Conservation (phyloP, 2,329 filamentous ascomycete genomes). For the Diaporthe nobilis region DNA sequence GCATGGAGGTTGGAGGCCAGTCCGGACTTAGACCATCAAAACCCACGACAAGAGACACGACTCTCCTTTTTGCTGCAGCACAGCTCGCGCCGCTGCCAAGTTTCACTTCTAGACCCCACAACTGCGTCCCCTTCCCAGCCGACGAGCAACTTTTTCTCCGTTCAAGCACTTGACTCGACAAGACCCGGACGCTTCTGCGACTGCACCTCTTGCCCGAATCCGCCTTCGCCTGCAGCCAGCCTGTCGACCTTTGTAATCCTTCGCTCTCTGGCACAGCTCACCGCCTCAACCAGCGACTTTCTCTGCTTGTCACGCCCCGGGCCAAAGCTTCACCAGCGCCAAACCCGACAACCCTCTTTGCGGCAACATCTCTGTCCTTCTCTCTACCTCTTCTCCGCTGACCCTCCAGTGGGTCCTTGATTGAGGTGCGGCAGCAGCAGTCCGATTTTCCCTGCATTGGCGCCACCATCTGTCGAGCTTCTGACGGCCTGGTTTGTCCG, state of each 20-base stretch:
- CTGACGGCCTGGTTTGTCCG: slow-evolving; percentile 20
- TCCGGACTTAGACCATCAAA: slow-evolving; percentile 18
- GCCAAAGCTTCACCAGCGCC: slow-evolving; percentile 18
- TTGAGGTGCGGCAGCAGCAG: slow-evolving; percentile 32
- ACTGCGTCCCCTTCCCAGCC: slow-evolving; percentile 25
- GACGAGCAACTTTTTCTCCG: slow-evolving; percentile 37
- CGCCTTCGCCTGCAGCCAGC: slow-evolving; percentile 21
- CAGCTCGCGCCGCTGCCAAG: slow-evolving; percentile 41
- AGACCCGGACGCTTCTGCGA: slow-evolving; percentile 22
- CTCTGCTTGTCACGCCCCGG: slow-evolving; percentile 30
- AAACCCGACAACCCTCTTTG: slow-evolving; percentile 16
- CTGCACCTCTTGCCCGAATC: slow-evolving; percentile 20
- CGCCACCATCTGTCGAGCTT: slow-evolving; percentile 36
- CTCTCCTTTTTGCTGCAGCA: slow-evolving; percentile 41
- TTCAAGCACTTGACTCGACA: slow-evolving; percentile 31
- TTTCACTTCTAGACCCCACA: slow-evolving; percentile 39
- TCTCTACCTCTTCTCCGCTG: slow-evolving; percentile 7
- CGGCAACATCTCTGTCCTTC: slow-evolving; percentile 8
- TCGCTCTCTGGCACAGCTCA: slow-evolving; percentile 35
- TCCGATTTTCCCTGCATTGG: slow-evolving; percentile 25
- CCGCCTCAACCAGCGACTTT: slow-evolving; percentile 34
- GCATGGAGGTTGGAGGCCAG: slow-evolving; percentile 17
- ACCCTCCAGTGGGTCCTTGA: slow-evolving; percentile 33
- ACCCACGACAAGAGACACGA: slow-evolving; percentile 33
- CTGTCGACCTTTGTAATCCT: slow-evolving; percentile 35